Evolutionary conservation across 1,139 yeast genomes (phyloP).

Genomic region (Kodamaea plutei): DNA sequence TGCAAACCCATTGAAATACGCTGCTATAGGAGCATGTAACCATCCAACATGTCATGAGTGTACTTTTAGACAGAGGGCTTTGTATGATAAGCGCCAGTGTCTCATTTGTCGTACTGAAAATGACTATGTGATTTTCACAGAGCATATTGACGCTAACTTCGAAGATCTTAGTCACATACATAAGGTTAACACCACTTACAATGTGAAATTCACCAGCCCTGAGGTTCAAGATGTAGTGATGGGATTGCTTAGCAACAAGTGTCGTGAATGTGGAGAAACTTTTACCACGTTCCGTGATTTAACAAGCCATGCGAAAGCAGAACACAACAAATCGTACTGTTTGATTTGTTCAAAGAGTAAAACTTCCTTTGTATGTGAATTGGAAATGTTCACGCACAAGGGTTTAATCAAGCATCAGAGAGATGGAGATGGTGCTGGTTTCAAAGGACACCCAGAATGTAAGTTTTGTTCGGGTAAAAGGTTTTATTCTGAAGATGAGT

Average conservation of each 20-base stretch:
- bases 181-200: conserved; percentile 26
- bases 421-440: conserved; percentile 68
- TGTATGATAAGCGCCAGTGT: conserved; percentile 71
- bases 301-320: conserved; percentile 58
- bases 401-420: conserved; percentile 68
- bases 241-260: conserved; percentile 50
- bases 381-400: conserved; percentile 56
- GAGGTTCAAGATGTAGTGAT: conserved; percentile 42
- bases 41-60: conserved; percentile 84
- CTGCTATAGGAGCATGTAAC: conserved; percentile 77
- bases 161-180: conserved; percentile 25
- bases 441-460: conserved; percentile 88
- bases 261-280: conserved; percentile 50
- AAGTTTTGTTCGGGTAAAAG: conserved; percentile 70
- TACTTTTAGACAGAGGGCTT: conserved; percentile 75
- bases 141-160: conserved; percentile 37
- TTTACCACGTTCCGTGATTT: conserved; percentile 52
- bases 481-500: conserved; percentile 87
- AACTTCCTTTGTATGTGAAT: conserved; percentile 72
- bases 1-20: conserved; percentile 61
- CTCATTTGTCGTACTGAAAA: conserved; percentile 78
- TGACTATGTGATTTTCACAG: conserved; percentile 55
- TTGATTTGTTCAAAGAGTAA: conserved; percentile 71
- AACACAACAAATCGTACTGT: conserved; percentile 65
- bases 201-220: conserved; percentile 49